phyloP scores from a whole-genome alignment of 805 yeast species.

The Myxozyma melibiosi region DNA sequence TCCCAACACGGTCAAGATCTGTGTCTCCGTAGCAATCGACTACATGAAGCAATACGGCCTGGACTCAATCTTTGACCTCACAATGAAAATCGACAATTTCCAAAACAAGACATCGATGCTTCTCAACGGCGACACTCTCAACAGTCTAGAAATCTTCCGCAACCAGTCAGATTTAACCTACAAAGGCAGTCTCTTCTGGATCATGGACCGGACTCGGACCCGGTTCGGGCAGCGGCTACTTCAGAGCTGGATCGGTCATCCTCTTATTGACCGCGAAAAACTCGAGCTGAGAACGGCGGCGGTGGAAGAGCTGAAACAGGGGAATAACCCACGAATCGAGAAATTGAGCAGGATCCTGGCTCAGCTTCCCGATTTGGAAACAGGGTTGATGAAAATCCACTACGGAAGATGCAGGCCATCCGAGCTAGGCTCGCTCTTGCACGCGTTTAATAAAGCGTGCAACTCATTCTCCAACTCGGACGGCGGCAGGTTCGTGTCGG shows the following conservation, averaged over 20 bases:
- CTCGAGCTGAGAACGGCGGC: conserved; percentile 70
- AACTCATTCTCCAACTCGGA: conserved; percentile 37
- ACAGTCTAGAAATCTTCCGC: conserved; percentile 71
- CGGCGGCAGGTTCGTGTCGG: conserved; percentile 43
- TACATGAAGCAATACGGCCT: conserved; percentile 69
- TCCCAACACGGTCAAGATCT: conserved; percentile 40
- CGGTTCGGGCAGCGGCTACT: conserved; percentile 71
- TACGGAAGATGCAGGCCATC: conserved; percentile 58
- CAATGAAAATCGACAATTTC: conserved; percentile 57
- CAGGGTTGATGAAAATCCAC: conserved; percentile 58
- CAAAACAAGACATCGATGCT: conserved; percentile 52
- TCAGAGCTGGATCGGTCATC: conserved; percentile 72
- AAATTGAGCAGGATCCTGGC: conserved; percentile 38
- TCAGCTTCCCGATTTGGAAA: conserved; percentile 59
- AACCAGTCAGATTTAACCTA: conserved; percentile 59
- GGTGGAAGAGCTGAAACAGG: conserved; percentile 48
- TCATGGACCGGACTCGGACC: conserved; percentile 79
- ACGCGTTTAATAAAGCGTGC: conserved; percentile 46
- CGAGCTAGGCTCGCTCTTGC: conserved; percentile 60
- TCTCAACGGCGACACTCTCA: conserved; percentile 65
- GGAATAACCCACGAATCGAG: conserved; percentile 37
- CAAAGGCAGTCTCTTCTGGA: conserved; percentile 76
- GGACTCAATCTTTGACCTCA: conserved; percentile 55
- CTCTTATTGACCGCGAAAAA: conserved; percentile 56
- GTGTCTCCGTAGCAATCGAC: conserved; percentile 51